These are phyloP conservation scores for Ophiostoma sp. DNA, from an alignment of 2,329 filamentous ascomycete genomes.

Conservation along the genomic window DNA sequence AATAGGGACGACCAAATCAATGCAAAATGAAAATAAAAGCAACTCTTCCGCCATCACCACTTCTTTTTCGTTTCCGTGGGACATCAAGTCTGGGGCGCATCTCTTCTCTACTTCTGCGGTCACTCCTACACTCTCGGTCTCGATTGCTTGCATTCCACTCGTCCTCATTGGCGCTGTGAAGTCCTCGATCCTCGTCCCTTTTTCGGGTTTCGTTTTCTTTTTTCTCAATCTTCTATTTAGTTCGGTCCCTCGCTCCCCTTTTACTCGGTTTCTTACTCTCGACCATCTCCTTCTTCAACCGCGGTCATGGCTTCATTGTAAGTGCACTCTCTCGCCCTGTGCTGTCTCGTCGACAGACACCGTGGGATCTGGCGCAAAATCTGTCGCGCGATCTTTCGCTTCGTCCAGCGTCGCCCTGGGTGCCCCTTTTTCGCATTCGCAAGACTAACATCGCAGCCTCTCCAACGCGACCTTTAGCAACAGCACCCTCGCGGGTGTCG, in stretches of 20 bases:
- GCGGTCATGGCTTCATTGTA: slow-evolving; percentile 21
- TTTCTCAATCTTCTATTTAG: background rate
- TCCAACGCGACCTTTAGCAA: slow-evolving; percentile 23
- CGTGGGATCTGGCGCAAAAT: background rate
- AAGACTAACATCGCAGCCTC: slow-evolving; percentile 17
- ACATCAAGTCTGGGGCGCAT: slow-evolving; percentile 19
- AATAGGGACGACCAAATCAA: background rate
- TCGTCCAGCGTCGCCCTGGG: background rate
- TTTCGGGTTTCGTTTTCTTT: slow-evolving; percentile 3
- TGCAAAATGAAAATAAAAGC: slow-evolving; percentile 22
- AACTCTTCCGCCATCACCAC: slow-evolving; percentile 15
- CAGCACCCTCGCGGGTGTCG: slow-evolving; percentile 20
- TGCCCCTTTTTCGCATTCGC: background rate
- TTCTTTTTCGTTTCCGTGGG: slow-evolving; percentile 13
- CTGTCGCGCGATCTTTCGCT: background rate
- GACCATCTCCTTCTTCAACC: slow-evolving; percentile 13
- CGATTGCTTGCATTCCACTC: slow-evolving; percentile 4
- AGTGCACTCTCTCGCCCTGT: background rate
- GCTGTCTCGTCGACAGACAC: background rate
- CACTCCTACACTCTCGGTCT: slow-evolving; percentile 4
- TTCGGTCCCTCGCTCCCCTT: no score
- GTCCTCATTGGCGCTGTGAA: slow-evolving; percentile 10
- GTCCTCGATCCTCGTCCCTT: no score
- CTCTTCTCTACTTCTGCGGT: background rate
- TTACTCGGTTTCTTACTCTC: background rate